These are phyloP conservation scores for Lactarius akahatsu DNA, from an alignment of 768 basidiomycete species.

Conservation along the genomic window DNA sequence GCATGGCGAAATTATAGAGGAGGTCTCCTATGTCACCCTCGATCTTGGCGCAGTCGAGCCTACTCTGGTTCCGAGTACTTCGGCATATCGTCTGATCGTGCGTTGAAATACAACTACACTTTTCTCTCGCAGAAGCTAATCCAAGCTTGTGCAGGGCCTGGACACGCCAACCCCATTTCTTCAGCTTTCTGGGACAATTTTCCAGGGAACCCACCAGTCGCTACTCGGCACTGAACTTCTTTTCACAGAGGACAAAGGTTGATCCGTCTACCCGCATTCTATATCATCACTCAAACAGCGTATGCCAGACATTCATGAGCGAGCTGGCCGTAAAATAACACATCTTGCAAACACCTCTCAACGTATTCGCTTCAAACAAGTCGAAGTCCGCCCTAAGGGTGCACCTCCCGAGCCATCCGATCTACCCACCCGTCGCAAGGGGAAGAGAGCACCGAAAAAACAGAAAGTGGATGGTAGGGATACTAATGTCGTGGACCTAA, in stretches of 20 bases:
- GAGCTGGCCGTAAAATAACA: conserved; percentile 49
- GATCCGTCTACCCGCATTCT: too few relatives aligned
- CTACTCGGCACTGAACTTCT: conserved; percentile 75
- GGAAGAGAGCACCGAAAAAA: conserved; percentile 9
- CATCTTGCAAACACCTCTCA: conserved; percentile 64
- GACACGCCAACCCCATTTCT: conserved; percentile 76
- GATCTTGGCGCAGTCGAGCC: conserved; percentile 73
- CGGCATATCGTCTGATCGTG: conserved; percentile 73
- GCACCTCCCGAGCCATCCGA: conserved; percentile 1
- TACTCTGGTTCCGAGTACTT: conserved; percentile 68
- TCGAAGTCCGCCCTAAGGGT: conserved; percentile 51
- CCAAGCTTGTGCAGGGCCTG: conserved; percentile 47
- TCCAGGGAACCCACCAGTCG: conserved; percentile 65
- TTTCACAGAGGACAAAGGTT: conserved; percentile 69
- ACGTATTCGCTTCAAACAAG: conserved; percentile 72
- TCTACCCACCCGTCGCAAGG: conserved; percentile 4
- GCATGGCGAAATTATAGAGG: conserved; percentile 43
- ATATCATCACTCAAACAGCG: neutral
- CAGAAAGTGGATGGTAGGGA: conserved; percentile 5
- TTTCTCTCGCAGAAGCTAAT: neutral
- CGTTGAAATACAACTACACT: conserved; percentile 34
- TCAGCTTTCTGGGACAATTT: conserved; percentile 71
- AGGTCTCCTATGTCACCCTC: conserved; percentile 66
- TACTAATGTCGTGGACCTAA: conserved; percentile 9
- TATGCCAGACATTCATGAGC: conserved; percentile 44